A percentile compares a stretch with the other conserved stretches of the same genome.
These are phyloP conservation scores for Vaccinium macrocarpon DNA, from an alignment of 148 eudicot genomes.

Conservation along the genomic window DNA sequence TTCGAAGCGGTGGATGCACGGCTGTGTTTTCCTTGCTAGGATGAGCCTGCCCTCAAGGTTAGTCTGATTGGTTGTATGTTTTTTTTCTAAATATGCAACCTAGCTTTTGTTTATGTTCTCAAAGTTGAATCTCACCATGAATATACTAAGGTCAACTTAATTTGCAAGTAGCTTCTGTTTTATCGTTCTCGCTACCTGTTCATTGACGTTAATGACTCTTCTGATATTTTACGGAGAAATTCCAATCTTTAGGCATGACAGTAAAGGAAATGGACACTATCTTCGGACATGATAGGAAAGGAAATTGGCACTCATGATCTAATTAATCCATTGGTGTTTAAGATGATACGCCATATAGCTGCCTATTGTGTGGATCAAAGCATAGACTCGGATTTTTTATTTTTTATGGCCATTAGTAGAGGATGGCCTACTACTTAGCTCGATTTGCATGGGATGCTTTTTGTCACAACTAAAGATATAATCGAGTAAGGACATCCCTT, in stretches of 20 bases:
- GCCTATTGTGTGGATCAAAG: background rate
- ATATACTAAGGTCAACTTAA: background rate
- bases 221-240: background rate
- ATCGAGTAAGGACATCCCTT: too few relatives aligned
- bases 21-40: constrained; percentile 48
- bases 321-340: background rate
- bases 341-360: background rate
- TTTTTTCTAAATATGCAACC: background rate
- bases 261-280: background rate
- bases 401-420: background rate
- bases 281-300: constrained; percentile 3
- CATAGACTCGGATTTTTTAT: background rate
- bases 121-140: background rate
- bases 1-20: constrained; percentile 45
- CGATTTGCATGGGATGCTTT: background rate
- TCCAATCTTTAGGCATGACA: background rate
- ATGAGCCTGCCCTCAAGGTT: constrained; percentile 48
- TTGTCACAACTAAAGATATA: background rate
- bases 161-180: background rate
- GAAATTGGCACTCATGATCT: background rate
- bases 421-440: background rate
- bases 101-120: background rate
- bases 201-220: background rate
- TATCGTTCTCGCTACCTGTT: background rate
- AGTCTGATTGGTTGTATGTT: background rate